A percentile compares a stretch with the other conserved stretches of the same genome.
These are phyloP conservation scores for Wickerhamiella parazyma DNA, from an alignment of 805 yeast species.

Conservation along the genomic window DNA sequence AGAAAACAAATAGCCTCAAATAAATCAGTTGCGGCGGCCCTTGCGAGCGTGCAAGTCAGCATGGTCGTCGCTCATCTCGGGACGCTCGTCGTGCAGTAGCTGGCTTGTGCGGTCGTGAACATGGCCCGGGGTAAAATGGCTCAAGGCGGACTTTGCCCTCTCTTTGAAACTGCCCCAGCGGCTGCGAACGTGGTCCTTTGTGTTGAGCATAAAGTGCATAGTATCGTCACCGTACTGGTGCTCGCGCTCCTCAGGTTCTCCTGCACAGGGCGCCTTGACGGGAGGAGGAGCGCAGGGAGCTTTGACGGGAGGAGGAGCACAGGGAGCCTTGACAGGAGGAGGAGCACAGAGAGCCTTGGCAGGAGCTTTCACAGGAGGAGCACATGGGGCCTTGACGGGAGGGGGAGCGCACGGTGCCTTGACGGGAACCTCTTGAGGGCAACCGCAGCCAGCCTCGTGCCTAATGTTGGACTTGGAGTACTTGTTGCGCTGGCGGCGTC, in stretches of 20 bases:
- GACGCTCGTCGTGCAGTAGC: slow-evolving; percentile 7
- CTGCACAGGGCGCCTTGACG: background rate
- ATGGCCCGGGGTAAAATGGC: slow-evolving; percentile 5
- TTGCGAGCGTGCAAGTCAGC: slow-evolving; percentile 3
- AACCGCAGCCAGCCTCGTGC: background rate
- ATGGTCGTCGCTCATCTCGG: slow-evolving; percentile 7
- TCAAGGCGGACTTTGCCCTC: slow-evolving; percentile 2
- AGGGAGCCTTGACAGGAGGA: background rate
- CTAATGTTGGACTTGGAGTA: background rate
- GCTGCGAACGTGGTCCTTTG: slow-evolving; percentile 7
- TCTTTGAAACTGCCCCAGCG: background rate
- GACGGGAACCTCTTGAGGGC: background rate
- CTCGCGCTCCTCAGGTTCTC: background rate
- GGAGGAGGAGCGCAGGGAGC: slow-evolving; percentile 2
- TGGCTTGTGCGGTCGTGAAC: slow-evolving; percentile 4
- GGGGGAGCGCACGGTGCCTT: background rate
- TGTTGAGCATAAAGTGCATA: slow-evolving; percentile 2
- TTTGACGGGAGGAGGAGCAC: slow-evolving; percentile 1
- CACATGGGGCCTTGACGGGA: background rate
- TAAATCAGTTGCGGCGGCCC: background rate
- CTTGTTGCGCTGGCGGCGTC: background rate
- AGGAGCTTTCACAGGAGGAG: background rate
- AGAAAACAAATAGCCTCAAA: background rate
- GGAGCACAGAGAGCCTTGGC: background rate
- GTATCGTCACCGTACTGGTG: slow-evolving; percentile 9